Evolutionary conservation across 2,329 filamentous ascomycete genomes (phyloP).

Genomic region (Clathrospora elynae): DNA sequence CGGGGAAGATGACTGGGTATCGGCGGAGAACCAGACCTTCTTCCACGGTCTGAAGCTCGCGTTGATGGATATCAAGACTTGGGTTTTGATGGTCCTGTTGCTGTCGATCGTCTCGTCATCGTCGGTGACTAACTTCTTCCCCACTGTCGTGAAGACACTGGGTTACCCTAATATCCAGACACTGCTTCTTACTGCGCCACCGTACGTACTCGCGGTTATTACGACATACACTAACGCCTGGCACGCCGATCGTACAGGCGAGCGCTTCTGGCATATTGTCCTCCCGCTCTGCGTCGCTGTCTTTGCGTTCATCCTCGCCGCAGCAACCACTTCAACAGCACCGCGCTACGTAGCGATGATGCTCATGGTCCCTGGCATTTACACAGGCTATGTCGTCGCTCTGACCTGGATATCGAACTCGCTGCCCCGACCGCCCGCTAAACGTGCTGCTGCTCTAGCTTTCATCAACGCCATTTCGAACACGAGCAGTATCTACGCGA

Average conservation of each 20-base stretch:
- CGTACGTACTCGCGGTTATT: slow-evolving; percentile 59
- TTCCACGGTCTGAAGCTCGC: slow-evolving; percentile 51
- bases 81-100: slow-evolving; percentile 47
- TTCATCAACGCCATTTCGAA: slow-evolving; percentile 78
- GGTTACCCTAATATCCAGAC: slow-evolving; percentile 62
- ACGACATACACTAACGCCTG: slow-evolving; percentile 68
- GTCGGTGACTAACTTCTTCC: slow-evolving; percentile 60
- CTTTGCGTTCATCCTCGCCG: slow-evolving; percentile 69
- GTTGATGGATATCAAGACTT: slow-evolving; percentile 48
- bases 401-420: slow-evolving; percentile 78
- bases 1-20: slow-evolving; percentile 49
- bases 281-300: slow-evolving; percentile 67
- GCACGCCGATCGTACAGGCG: slow-evolving; percentile 73
- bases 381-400: slow-evolving; percentile 65
- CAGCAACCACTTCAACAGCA: slow-evolving; percentile 63
- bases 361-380: slow-evolving; percentile 69
- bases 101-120: slow-evolving; percentile 50
- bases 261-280: slow-evolving; percentile 71
- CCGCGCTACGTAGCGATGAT: slow-evolving; percentile 74
- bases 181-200: slow-evolving; percentile 53
- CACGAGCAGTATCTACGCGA: slow-evolving; percentile 70
- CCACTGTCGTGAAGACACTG: slow-evolving; percentile 65
- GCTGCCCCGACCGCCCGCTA: slow-evolving; percentile 75
- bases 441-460: slow-evolving; percentile 73
- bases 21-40: slow-evolving; percentile 44